Base-by-base conservation (phyloP, 2,329 filamentous ascomycete species). In the Leptographium wingfieldii region DNA sequence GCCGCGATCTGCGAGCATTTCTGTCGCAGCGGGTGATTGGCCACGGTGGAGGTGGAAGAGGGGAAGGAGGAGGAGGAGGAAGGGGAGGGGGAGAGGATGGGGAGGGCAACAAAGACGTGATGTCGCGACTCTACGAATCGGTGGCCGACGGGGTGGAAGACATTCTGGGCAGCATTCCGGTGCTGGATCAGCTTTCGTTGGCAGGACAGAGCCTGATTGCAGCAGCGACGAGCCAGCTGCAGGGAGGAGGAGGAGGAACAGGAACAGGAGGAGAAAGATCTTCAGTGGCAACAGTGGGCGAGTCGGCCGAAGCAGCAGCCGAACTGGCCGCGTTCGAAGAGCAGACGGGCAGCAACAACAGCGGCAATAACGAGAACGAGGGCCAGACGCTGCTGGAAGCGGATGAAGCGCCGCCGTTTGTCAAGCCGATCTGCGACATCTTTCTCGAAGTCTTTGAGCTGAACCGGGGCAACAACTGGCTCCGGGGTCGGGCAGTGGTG, bases 131-230 rank as follows among this genome's bases (percentile, higher is more conserved):
- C 55, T 99, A 97, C 74, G 95, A 95, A 70, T 97, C 92, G 0
- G 92, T 99, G 27, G 89, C 92, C 0, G 94, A 99, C 69, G 94
- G 95, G 40, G 95, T 99, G 87, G 94, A 99, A 70, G 94, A 99
- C 67, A 95, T 99, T 59, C 77, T 99, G 3, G 94, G 94, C 60
- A 97, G 96, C 69, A 92, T 97, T 52, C 90, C 94, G 1, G 92
- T 96, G 0, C 80, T 99, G 35, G 94, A 99, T 67, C 94, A 97
- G 70, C 82, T 99, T 7, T 96, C 92, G 0, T 82, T 91, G 1
- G 92, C 94, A 7, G 92, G 92, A 0, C 92, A 97, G 70, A 96
- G 92, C 67, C 80, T 97, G 56, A 87, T 94, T 61, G 87, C 88
- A 0, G 88, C 88, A 38, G 88, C 84, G 1, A 84, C 84, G 12